These are phyloP conservation scores for Vanilla planifolia DNA, from an alignment of 106 monocot species.

Conservation along the genomic window DNA sequence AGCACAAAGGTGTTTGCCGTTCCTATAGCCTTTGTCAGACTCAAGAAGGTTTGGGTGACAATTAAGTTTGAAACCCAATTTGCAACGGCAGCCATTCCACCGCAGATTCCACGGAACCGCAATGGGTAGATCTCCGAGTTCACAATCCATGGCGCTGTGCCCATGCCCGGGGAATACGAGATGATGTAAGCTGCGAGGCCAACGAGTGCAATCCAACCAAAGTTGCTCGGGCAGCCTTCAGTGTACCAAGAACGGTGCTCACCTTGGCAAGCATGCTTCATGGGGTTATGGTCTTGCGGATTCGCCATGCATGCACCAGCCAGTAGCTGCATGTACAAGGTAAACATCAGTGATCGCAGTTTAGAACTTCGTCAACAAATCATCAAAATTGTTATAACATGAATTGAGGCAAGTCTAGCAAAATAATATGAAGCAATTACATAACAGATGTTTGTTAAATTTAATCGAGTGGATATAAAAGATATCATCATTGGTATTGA, in stretches of 20 bases:
- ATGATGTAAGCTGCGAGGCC: conserved; percentile 55
- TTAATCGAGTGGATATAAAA: too few species aligned
- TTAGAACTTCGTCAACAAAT: not conserved
- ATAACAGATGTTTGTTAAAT: too few species aligned
- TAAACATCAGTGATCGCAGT: not conserved
- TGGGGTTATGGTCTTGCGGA: not conserved
- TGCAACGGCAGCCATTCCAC: conserved; percentile 57
- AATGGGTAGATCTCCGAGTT: conserved; percentile 86
- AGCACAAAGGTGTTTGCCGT: conserved; percentile 49
- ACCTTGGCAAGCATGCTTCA: conserved; percentile 21
- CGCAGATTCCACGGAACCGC: conserved; percentile 50
- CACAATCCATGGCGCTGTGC: conserved; percentile 74
- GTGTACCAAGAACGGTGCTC: conserved; percentile 53
- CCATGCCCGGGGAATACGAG: conserved; percentile 83
- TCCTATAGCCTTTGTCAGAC: conserved; percentile 52
- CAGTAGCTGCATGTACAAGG: conserved; percentile 31
- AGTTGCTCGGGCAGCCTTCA: conserved; percentile 62
- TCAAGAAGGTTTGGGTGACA: conserved; percentile 57
- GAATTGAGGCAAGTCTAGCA: not conserved
- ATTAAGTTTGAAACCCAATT: conserved; percentile 83
- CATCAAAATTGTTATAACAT: not conserved
- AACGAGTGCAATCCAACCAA: conserved; percentile 60
- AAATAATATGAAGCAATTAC: too few species aligned
- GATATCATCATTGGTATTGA: too few species aligned
- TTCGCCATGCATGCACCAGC: conserved; percentile 58